Base-by-base conservation (phyloP, 306 rosid species). In the Begonia peltatifolia region DNA sequence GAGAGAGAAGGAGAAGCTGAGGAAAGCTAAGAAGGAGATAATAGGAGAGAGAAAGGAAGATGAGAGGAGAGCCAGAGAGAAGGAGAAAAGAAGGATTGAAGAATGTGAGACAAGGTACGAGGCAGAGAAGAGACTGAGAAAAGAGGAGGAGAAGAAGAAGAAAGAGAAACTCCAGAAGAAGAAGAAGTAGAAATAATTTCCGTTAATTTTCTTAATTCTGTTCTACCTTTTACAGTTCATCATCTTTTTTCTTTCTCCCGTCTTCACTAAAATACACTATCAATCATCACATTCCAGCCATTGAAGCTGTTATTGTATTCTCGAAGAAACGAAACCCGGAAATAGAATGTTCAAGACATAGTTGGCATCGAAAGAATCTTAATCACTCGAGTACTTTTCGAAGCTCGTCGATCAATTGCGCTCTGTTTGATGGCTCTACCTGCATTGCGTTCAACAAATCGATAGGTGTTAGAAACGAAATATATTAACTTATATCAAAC, bases 381-480 rank as follows among this genome's bases (percentile, higher is more conserved):
- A 11, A 53, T 58, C 74, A 85, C 61, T 63, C 57, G 12, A 90
- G 90, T 18, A 86, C 86, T 72, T 76, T 78, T 4, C 88, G 85
- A 49, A 90, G 92, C 67, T 90, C 92, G 52, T 75, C 76, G 0
- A 72, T 62, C 65, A 90, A 71, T 62, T 71, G 68, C 14, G 11
- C 61, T 6, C 94, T 77, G 55, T 65, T 75, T 12, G 85, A 71
- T 48, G 87, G 76, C 70, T 80, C 95, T 68, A 90, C 70, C 99
- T 90, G 86, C 79, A 11, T 73, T 9, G 10, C 51, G 36, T 51
- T 65, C 49, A 75, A 65, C 62, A 46, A 16, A 63, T 57, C 56
- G 76, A 25, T 18, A 30, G 0, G 6, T 0, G 9, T 30, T 30
- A 30, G 38, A 30, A 2, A 30, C 9, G 38, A 25, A 25, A 25